Evolutionary conservation across 2,329 filamentous ascomycete genomes (phyloP).

Genomic region (Calonectria pteridis): DNA sequence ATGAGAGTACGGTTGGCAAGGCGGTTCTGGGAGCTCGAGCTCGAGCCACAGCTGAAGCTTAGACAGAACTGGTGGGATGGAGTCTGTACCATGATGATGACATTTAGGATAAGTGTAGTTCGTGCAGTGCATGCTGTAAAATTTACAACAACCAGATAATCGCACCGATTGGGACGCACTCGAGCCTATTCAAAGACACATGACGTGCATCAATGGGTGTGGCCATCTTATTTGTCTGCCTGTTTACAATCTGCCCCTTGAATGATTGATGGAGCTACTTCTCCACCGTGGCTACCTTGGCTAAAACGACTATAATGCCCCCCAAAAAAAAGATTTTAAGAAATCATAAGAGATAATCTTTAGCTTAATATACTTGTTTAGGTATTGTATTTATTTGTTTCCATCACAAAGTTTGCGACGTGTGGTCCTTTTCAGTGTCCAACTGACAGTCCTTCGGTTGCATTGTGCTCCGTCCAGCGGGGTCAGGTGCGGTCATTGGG

Average conservation of each 20-base stretch:
- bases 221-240: background rate
- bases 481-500: constrained; percentile 57
- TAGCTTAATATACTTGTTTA: background rate
- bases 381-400: background rate
- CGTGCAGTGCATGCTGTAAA: background rate
- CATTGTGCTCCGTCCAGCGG: background rate
- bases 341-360: background rate
- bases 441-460: background rate
- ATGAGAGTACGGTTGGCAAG: constrained; percentile 76
- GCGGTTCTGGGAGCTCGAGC: constrained; percentile 68
- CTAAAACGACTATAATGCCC: background rate
- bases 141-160: background rate
- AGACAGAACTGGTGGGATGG: constrained; percentile 31
- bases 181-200: background rate
- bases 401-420: background rate
- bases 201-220: background rate
- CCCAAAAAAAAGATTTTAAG: background rate
- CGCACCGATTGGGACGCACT: background rate
- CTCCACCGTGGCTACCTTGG: background rate
- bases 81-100: background rate
- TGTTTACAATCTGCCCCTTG: background rate
- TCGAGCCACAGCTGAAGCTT: constrained; percentile 42
- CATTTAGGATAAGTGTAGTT: background rate
- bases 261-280: background rate
- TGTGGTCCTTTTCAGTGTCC: background rate